These are phyloP conservation scores for Prosopis cineraria DNA, from an alignment of 306 rosid species.

Conservation along the genomic window DNA sequence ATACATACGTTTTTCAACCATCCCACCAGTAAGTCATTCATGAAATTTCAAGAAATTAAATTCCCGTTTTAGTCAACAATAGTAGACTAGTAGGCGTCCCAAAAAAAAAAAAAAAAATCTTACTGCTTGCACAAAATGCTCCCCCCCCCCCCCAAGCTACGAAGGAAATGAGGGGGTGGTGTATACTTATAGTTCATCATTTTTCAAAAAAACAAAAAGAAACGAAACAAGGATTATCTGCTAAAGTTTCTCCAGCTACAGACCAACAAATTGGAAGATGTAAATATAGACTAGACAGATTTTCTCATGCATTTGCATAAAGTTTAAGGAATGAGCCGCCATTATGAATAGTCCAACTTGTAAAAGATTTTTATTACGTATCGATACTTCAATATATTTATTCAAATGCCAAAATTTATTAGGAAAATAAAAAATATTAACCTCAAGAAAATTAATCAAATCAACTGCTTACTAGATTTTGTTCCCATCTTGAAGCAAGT, in stretches of 20 bases:
- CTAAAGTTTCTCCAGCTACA: background rate
- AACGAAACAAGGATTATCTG: background rate
- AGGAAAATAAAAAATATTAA: too few relatives aligned
- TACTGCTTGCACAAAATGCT: background rate
- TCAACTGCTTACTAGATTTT: background rate
- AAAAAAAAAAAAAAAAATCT: background rate
- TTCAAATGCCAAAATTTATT: too few relatives aligned
- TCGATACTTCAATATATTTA: too few relatives aligned
- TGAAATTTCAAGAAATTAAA: constrained; percentile 1
- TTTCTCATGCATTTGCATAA: background rate
- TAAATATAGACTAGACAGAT: background rate
- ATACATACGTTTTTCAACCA: background rate
- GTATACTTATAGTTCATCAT: background rate
- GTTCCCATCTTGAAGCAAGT: background rate
- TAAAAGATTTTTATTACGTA: too few relatives aligned
- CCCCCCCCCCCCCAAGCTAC: background rate
- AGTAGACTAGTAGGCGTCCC: background rate
- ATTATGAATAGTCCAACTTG: too few relatives aligned
- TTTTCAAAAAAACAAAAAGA: background rate
- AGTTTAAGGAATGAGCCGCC: background rate
- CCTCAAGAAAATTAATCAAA: background rate
- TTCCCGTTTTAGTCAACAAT: background rate
- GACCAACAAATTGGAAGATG: background rate
- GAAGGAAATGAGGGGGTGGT: background rate
- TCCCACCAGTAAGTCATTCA: background rate